Percentiles rank a stretch among this genome's conserved stretches.
Conservation (phyloP, 2,329 filamentous ascomycete genomes). For the Chrysoporthe puriensis region DNA sequence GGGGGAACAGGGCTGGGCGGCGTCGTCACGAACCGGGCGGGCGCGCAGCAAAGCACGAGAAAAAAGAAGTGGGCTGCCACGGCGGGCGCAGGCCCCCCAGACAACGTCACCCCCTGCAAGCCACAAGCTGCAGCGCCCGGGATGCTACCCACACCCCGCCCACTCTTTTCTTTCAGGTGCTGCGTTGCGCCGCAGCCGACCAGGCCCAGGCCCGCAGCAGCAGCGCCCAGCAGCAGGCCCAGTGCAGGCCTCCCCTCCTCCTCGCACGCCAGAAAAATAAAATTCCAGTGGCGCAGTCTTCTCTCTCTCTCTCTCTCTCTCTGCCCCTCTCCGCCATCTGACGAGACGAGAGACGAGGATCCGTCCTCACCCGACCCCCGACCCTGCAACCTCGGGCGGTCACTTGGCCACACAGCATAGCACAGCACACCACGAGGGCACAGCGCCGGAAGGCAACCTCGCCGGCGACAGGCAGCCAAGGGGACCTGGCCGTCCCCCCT, state of each 20-base stretch:
- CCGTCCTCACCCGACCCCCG: background rate
- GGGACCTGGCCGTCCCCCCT: background rate
- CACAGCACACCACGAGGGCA: background rate
- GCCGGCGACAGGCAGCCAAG: background rate
- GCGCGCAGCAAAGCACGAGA: background rate
- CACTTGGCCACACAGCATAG: background rate
- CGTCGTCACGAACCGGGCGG: background rate
- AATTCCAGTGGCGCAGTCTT: constrained; percentile 9
- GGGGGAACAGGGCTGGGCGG: background rate
- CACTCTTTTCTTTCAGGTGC: constrained; percentile 12
- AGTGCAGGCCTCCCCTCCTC: no score
- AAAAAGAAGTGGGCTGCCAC: background rate
- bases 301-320: background rate
- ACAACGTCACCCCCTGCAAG: constrained; percentile 13
- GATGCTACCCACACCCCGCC: background rate
- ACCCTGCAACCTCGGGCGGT: background rate
- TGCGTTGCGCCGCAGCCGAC: constrained; percentile 7
- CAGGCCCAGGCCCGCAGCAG: background rate
- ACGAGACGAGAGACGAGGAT: no score
- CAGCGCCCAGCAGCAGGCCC: background rate
- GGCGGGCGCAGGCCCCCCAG: background rate
- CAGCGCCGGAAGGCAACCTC: background rate
- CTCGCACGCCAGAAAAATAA: background rate
- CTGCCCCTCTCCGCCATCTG: background rate
- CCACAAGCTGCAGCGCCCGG: background rate